Percentiles rank a stretch among this genome's conserved stretches.
These are phyloP conservation scores for Erythrophleum fordii DNA, from an alignment of 306 rosid species.

Conservation along the genomic window DNA sequence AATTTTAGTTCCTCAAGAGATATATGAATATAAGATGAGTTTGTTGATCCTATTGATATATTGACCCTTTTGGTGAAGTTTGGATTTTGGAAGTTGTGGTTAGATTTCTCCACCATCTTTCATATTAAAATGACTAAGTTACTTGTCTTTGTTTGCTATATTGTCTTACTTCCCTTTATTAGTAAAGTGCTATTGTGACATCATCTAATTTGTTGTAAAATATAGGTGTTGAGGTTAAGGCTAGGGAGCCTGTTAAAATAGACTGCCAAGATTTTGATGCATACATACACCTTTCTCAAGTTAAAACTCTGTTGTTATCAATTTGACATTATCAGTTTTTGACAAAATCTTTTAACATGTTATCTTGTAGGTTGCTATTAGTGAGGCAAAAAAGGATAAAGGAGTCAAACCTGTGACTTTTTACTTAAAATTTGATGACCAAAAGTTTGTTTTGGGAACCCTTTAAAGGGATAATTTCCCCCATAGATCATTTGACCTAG, in stretches of 20 bases:
- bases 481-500: conserved; percentile 70
- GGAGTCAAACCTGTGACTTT: conserved; percentile 53
- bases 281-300: conserved; percentile 87
- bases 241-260: conserved; percentile 64
- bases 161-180: not conserved
- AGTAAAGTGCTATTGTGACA: not conserved
- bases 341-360: not conserved
- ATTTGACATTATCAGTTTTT: not conserved
- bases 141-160: too few species aligned
- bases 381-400: conserved; percentile 70
- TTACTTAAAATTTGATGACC: conserved; percentile 54
- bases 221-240: conserved; percentile 88
- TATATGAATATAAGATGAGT: too few species aligned
- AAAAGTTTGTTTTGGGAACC: conserved; percentile 76
- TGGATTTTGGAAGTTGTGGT: too few species aligned
- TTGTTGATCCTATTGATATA: too few species aligned
- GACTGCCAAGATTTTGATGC: conserved; percentile 40
- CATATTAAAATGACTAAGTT: too few species aligned
- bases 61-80: too few species aligned
- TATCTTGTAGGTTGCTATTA: conserved; percentile 66
- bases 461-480: conserved; percentile 70
- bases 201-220: not conserved
- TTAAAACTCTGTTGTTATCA: conserved; percentile 25
- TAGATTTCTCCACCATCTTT: too few species aligned
- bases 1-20: too few species aligned